These are phyloP conservation scores for Backusella psychrophila DNA, from an alignment of 192 early-diverging fungal genomes.

Conservation along the genomic window DNA sequence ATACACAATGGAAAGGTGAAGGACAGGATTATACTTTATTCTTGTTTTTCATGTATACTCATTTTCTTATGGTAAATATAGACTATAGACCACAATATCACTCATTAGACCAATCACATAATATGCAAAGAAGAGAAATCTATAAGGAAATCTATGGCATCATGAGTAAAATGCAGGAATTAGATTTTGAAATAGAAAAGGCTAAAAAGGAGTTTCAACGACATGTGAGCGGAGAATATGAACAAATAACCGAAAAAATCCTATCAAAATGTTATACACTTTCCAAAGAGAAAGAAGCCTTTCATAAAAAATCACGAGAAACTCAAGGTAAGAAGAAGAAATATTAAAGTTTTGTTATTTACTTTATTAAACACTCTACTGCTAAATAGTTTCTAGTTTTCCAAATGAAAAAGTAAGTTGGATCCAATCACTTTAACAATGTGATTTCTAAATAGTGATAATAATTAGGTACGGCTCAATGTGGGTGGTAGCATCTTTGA, in stretches of 20 bases:
- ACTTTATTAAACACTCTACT: neutral
- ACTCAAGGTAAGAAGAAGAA: slow-evolving; percentile 9
- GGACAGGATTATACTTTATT: neutral
- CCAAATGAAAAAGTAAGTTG: slow-evolving; percentile 4
- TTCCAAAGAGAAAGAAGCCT: neutral
- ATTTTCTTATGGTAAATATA: neutral
- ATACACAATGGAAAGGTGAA: slow-evolving; percentile 13
- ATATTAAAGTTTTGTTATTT: neutral
- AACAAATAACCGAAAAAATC: neutral
- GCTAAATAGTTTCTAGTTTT: neutral
- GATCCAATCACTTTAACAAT: neutral
- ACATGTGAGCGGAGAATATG: slow-evolving; percentile 16
- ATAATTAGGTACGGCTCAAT: slow-evolving; percentile 18
- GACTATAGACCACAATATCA: slow-evolving; percentile 25
- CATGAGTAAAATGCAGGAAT: slow-evolving; percentile 11
- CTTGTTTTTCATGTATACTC: neutral
- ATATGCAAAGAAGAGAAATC: slow-evolving; percentile 8
- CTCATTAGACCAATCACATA: slow-evolving; percentile 22
- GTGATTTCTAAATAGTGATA: neutral
- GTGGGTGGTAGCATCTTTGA: slow-evolving; percentile 25
- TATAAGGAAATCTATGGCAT: slow-evolving; percentile 24
- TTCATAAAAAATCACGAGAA: neutral
- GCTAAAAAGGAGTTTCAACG: slow-evolving; percentile 4
- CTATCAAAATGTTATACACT: neutral
- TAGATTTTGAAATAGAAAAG: slow-evolving; percentile 13